Evolutionary conservation across 2,329 filamentous ascomycete species (phyloP).

Genomic region (Claviceps sp.): DNA sequence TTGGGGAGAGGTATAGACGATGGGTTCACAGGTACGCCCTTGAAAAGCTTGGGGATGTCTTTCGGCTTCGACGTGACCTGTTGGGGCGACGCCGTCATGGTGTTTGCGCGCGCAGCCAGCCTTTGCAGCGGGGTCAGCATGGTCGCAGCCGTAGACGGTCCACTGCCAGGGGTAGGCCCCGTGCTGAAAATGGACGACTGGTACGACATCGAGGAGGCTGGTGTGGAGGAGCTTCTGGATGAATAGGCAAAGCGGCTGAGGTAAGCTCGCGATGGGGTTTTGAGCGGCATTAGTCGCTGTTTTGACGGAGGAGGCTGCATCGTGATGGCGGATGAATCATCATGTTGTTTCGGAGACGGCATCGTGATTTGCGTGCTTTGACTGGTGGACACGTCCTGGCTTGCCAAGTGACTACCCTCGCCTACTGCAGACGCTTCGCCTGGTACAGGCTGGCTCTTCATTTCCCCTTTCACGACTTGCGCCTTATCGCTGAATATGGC

Average conservation of each 20-base stretch:
- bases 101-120: slow-evolving; percentile 32
- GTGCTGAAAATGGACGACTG: slow-evolving; percentile 24
- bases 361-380: not conserved
- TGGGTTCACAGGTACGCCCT: slow-evolving; percentile 34
- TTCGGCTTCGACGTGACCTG: slow-evolving; percentile 16
- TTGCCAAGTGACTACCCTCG: slow-evolving; percentile 3
- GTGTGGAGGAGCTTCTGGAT: slow-evolving; percentile 17
- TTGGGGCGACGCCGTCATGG: slow-evolving; percentile 15
- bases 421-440: not conserved
- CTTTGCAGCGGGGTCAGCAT: slow-evolving; percentile 40
- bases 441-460: slow-evolving; percentile 3
- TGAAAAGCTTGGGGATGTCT: slow-evolving; percentile 15
- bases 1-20: slow-evolving; percentile 41
- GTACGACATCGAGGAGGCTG: slow-evolving; percentile 21
- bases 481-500: slow-evolving; percentile 33
- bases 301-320: slow-evolving; percentile 16
- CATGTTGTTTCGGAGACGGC: not conserved
- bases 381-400: not conserved
- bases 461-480: slow-evolving; percentile 12
- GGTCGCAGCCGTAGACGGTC: slow-evolving; percentile 29
- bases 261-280: slow-evolving; percentile 18
- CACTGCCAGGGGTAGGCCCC: slow-evolving; percentile 26
- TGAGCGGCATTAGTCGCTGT: slow-evolving; percentile 9
- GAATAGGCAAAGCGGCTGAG: slow-evolving; percentile 23
- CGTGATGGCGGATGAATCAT: not conserved